Evolutionary conservation across 2,329 filamentous ascomycete species (phyloP).

Genomic region (Volutella citrinella): DNA sequence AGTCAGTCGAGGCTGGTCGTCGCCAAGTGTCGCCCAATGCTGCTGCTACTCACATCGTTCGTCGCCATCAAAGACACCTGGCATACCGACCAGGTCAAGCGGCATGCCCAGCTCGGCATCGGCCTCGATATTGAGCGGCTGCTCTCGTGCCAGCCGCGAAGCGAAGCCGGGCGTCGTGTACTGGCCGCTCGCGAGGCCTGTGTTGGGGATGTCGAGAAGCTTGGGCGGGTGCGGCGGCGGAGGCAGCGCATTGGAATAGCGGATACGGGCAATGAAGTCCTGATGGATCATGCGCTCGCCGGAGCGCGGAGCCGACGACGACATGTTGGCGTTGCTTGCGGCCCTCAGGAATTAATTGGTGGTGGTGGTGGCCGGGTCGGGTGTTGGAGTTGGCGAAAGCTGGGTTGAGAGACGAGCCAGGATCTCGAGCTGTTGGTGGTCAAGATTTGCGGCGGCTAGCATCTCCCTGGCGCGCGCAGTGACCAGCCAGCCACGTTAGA

Average conservation of each 20-base stretch:
- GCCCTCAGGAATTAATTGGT: conserved; percentile 1
- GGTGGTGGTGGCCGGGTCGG: not conserved
- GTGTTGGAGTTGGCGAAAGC: not conserved
- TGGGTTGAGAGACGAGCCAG: not conserved
- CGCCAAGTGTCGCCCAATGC: not conserved
- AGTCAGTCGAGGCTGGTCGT: conserved; percentile 8
- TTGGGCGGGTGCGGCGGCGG: conserved; percentile 94
- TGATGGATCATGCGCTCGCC: conserved; percentile 72
- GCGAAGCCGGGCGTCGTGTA: conserved; percentile 91
- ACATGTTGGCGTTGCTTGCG: conserved; percentile 19
- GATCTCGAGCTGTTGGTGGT: no score
- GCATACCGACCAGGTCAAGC: conserved; percentile 90
- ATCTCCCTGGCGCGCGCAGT: no score
- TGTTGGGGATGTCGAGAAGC: conserved; percentile 94
- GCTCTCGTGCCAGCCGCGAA: conserved; percentile 82
- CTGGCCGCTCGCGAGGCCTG: conserved; percentile 78
- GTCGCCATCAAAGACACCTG: conserved; percentile 90
- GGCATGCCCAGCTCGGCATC: conserved; percentile 98
- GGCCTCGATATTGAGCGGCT: conserved; percentile 92
- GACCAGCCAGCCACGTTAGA: no score
- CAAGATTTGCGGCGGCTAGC: no score
- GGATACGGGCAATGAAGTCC: conserved; percentile 94
- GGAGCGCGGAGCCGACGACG: conserved; percentile 29
- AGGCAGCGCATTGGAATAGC: conserved; percentile 93
- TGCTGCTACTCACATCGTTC: conserved; percentile 71